Base-by-base conservation (phyloP, 2,329 filamentous ascomycete genomes). In the Pseudocercospora fijiensis region DNA sequence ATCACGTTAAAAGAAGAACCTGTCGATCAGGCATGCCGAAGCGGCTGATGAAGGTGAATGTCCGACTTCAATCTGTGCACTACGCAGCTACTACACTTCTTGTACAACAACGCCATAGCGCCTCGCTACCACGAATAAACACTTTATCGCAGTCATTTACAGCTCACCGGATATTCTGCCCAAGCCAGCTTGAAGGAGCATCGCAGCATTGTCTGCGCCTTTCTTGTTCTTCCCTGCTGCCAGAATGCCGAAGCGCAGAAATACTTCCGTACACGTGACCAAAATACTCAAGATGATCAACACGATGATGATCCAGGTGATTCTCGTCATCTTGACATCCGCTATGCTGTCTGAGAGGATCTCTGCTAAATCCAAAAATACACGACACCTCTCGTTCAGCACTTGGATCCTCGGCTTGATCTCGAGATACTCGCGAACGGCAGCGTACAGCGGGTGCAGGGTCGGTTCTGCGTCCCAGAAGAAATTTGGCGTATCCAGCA, bases 401-500 rank as follows among this genome's bases (percentile, higher is more conserved):
- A 98, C 93, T 77, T 96, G 92, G 76, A 96, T 96, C 60, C 95
- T 91, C 7, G 90, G 92, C 74, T 96, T 94, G 76, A 99, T 98
- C 75, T 99, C 95, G 65, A 99, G 89, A 75, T 99, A 99, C 77
- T 98, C 95, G 72, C 95, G 91, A 57, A 98, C 92, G 64, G 93
- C 95, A 64, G 87, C 88, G 80, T 99, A 99, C 27, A 99, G 87
- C 0, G 95, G 95, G 76, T 97, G 92, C 0, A 99, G 84, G 0
- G 92, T 97, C 18, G 95, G 95, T 76, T 99, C 95, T 10, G 91
- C 91, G 76, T 98, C 93, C 95, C 95, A 99, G 84, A 98, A 96
- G 84, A 97, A 97, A 76, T 94, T 96, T 65, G 94, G 94, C 0
- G 96, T 92, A 77, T 97, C 93, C 63, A 97, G 89, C 76, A 97